These are phyloP conservation scores for Ogataea neopini DNA, from an alignment of 805 yeast genomes.

Conservation along the genomic window DNA sequence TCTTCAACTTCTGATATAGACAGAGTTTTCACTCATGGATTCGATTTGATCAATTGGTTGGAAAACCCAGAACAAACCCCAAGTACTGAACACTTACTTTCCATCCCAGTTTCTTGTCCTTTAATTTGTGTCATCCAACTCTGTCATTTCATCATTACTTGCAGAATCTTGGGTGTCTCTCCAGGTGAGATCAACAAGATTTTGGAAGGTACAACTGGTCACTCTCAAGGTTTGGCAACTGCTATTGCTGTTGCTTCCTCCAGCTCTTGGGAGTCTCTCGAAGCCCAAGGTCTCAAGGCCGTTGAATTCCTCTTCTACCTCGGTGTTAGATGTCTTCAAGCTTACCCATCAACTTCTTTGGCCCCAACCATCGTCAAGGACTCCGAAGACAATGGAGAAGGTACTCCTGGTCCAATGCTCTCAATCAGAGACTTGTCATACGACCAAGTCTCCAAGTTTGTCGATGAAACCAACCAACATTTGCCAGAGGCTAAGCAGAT, in stretches of 20 bases:
- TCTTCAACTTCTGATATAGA: constrained; percentile 74
- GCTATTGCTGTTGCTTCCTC: constrained; percentile 87
- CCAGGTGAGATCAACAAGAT: constrained; percentile 83
- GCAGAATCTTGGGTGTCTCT: constrained; percentile 77
- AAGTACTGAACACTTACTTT: constrained; percentile 79
- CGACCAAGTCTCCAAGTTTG: constrained; percentile 75
- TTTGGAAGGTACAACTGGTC: constrained; percentile 81
- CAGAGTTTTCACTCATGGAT: constrained; percentile 91
- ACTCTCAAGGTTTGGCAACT: constrained; percentile 88
- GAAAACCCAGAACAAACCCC: constrained; percentile 84
- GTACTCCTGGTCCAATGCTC: constrained; percentile 96
- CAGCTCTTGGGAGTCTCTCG: constrained; percentile 83
- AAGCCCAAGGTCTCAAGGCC: constrained; percentile 69
- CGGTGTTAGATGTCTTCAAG: constrained; percentile 87
- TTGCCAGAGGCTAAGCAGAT: constrained; percentile 90
- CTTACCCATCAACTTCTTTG: constrained; percentile 90
- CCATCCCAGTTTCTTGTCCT: constrained; percentile 96
- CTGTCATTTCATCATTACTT: constrained; percentile 87
- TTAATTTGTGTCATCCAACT: constrained; percentile 93
- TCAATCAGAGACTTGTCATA: constrained; percentile 85
- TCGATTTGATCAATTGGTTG: constrained; percentile 87
- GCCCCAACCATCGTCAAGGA: constrained; percentile 94
- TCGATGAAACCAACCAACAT: constrained; percentile 88
- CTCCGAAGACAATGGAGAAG: constrained; percentile 91
- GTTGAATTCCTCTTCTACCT: constrained; percentile 85